phyloP scores from a whole-genome alignment of 2,329 filamentous ascomycete species.

The Phyllosticta paracitricarpa region DNA sequence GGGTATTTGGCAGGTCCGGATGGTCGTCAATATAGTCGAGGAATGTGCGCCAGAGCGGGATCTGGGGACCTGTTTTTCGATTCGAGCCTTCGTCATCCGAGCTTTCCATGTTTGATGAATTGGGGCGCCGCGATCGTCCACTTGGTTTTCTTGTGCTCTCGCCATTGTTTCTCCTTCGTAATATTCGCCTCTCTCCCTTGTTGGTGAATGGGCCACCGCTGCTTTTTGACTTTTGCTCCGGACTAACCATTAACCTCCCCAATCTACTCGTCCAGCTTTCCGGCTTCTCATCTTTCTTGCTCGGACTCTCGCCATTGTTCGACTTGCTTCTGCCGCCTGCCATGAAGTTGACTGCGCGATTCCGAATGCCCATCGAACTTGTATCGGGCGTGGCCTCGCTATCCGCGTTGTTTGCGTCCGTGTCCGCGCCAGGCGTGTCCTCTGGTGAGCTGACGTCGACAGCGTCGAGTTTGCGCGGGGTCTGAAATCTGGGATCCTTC shows the following conservation, averaged over 20 bases:
- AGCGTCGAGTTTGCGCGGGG: slow-evolving; percentile 25
- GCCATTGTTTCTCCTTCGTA: slow-evolving; percentile 25
- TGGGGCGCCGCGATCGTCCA: slow-evolving; percentile 11
- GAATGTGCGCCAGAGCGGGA: slow-evolving; percentile 34
- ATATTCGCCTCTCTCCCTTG: slow-evolving; percentile 30
- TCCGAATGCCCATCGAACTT: slow-evolving; percentile 12
- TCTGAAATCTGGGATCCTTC: slow-evolving; percentile 25
- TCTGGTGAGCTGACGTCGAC: slow-evolving; percentile 39
- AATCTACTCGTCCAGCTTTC: slow-evolving; percentile 21
- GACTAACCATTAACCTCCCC: background rate
- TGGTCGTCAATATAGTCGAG: slow-evolving; percentile 55
- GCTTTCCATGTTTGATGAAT: slow-evolving; percentile 5
- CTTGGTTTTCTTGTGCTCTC: slow-evolving; percentile 20
- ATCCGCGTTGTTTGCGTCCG: slow-evolving; percentile 25
- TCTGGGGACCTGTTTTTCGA: background rate
- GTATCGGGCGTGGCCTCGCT: slow-evolving; percentile 34
- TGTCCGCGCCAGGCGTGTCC: slow-evolving; percentile 36
- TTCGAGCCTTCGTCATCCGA: slow-evolving; percentile 18
- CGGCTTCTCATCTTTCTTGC: slow-evolving; percentile 25
- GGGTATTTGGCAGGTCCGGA: slow-evolving; percentile 53
- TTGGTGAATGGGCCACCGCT: slow-evolving; percentile 20
- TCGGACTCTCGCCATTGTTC: slow-evolving; percentile 12
- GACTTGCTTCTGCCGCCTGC: slow-evolving; percentile 9
- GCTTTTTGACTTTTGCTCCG: slow-evolving; percentile 13
- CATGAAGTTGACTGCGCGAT: slow-evolving; percentile 8